phyloP scores from a whole-genome alignment of 2,329 filamentous ascomycete genomes.

The Teratosphaeria nubilosa region DNA sequence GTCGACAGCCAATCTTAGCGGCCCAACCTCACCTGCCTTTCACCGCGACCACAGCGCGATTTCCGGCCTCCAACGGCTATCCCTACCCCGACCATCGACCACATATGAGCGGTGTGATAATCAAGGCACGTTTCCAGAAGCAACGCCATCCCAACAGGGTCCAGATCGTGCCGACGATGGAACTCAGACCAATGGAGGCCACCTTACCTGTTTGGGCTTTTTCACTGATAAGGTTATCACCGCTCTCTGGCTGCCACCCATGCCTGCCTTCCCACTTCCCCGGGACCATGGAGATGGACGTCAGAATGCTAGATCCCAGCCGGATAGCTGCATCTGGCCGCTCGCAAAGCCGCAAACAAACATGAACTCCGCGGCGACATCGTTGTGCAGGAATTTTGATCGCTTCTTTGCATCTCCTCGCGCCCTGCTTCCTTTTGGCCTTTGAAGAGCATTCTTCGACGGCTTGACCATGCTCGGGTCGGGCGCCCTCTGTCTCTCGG shows the following conservation, averaged over 20 bases:
- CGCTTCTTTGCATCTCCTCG: neutral
- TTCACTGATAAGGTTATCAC: neutral
- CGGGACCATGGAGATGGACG: neutral
- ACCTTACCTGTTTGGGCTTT: neutral
- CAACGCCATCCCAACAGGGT: neutral
- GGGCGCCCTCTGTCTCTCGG: neutral
- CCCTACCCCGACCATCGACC: neutral
- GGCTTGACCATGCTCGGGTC: neutral
- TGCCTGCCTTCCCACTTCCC: neutral
- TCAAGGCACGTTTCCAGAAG: neutral
- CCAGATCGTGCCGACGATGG: neutral
- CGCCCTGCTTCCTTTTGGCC: neutral
- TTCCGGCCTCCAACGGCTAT: neutral
- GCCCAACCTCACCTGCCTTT: neutral
- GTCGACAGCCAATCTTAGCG: neutral
- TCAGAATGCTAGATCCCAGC: neutral
- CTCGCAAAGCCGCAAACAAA: neutral
- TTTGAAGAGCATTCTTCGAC: neutral
- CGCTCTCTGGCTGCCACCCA: neutral
- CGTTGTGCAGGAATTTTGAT: neutral
- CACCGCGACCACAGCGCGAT: neutral
- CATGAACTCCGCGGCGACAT: neutral
- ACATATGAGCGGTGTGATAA: neutral
- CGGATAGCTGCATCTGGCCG: neutral
- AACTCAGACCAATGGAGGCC: neutral